Evolutionary conservation across 441 rosid genomes (phyloP), one percentile per base, ranked within the genome.

Genomic region (Croton setiger): DNA sequence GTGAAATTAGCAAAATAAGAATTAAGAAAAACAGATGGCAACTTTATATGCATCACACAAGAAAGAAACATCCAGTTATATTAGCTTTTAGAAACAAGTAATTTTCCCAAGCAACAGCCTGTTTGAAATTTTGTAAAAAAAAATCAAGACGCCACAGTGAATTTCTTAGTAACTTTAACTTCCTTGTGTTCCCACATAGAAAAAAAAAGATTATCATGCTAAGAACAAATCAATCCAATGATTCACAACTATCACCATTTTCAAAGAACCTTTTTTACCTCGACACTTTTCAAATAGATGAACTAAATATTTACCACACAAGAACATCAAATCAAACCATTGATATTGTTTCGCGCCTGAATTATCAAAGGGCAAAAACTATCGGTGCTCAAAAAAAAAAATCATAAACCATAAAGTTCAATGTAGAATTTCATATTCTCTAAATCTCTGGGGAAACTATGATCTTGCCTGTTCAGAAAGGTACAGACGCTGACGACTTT

Each of bases 401-500:
- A 52, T 4, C 23, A 52, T 18, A 18, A 18, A 54, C 58, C 27
- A 55, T 55, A 13, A 12, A 55, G 15, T 39, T 55, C 35, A 13
- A 4, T 12, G 17, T 39, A 13, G 39, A 60, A 36, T n/a, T 36
- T 36, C 5, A 60, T 17, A 39, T 60, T 8, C 43, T 39, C 8
- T 39, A 9, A 39, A 39, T 39, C 43, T 39, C 9, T 39, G 43
- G 8, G 11, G 43, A 39, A 6, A 7, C 23, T 7, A 14, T 15
- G 13, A 23, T 41, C 79, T 43, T 56, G 77, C 99, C 90, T 95
- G 99, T 71, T 95, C 98, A 23, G 97, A 94, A 47, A 94, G 91
- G 81, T 94, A 94, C 11, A 94, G 91, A 54, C 98, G 96, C 81
- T 94, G 98, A 35, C 96, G 92, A 83, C 87, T 90, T 91, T 92